Base-by-base conservation (phyloP, 2,329 filamentous ascomycete species). In the Hansfordia pulvinata region DNA sequence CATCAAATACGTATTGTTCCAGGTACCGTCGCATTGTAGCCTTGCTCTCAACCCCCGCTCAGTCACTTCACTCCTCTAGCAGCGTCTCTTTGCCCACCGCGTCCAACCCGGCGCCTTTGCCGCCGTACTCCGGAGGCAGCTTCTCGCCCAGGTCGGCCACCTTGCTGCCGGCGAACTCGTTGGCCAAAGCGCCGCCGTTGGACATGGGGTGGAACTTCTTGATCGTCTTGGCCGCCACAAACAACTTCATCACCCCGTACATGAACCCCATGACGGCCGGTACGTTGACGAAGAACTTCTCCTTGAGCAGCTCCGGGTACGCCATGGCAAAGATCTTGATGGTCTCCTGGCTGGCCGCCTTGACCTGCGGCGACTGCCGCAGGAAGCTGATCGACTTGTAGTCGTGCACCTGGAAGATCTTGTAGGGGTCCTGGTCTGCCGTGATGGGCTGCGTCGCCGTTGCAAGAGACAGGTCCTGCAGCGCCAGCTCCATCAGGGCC, bases 201-300 rank as follows among this genome's bases (percentile, higher is more conserved):
- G 67, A 64, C 57, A 86, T 72, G 23, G 79, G 79, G 43, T 83
- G 77, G 54, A 85, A 83, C 49, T 85, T 85, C 57, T 76, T 76
- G 37, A 79, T 64, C 1, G 80, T 85, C 44, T 78, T 76, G 26
- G 73, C 62, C 17, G 76, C 72, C 22, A 85, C 60, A 49, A 86
- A 77, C 11, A 82, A 54, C 59, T 84, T 85, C 60, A 85, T 76
- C 28, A 76, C 65, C 12, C 62, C 60, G 49, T 80, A 85, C 47
- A 85, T 69, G 64, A 86, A 94, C 30, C 83, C 81, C 86, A 94
- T 94, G 43, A 94, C 64, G 30, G 76, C 55, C 0, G 88, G 88
- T 5, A 94, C 83, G 44, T 94, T 94, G 56, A 94, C 80, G 48
- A 94, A 94, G 65, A 86, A 94, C 62, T 94, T 94, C 58, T 88